These are phyloP conservation scores for Jamesozyma piceae DNA, from an alignment of 805 yeast species.

Conservation along the genomic window DNA sequence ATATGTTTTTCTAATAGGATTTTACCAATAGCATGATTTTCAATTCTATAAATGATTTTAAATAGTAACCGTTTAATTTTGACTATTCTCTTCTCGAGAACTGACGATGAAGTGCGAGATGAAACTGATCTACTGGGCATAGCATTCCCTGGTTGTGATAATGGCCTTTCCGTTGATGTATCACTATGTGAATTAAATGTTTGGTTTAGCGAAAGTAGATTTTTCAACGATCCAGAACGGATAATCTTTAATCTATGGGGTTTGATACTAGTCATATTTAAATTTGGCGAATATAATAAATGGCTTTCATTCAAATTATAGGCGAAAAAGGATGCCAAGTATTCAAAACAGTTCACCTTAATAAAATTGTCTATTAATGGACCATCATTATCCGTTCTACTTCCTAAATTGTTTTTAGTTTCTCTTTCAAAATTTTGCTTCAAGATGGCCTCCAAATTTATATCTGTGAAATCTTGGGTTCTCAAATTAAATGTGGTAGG, in stretches of 20 bases:
- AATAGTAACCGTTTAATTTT: constrained; percentile 10
- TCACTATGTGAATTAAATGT: background rate
- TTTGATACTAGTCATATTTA: background rate
- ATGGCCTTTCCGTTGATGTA: background rate
- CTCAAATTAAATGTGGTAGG: constrained; percentile 11
- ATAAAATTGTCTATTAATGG: constrained; percentile 11
- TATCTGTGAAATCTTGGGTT: constrained; percentile 16
- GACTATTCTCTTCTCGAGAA: background rate
- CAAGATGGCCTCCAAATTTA: constrained; percentile 6
- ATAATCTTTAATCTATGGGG: constrained; percentile 1
- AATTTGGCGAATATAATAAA: background rate
- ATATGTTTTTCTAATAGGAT: constrained; percentile 9
- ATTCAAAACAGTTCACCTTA: constrained; percentile 6
- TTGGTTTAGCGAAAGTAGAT: constrained; percentile 7
- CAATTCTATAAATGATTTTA: constrained; percentile 13
- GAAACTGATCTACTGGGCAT: background rate
- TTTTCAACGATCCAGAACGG: constrained; percentile 9
- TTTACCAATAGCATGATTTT: constrained; percentile 18
- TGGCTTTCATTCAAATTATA: background rate
- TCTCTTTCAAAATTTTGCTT: background rate
- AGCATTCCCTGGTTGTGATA: background rate
- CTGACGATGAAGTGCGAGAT: background rate
- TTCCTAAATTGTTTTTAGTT: background rate
- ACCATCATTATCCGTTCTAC: background rate
- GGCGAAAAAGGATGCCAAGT: background rate